These are phyloP conservation scores for Raddia distichophylla DNA, from an alignment of 176 grass and related monocot species.

Conservation along the genomic window DNA sequence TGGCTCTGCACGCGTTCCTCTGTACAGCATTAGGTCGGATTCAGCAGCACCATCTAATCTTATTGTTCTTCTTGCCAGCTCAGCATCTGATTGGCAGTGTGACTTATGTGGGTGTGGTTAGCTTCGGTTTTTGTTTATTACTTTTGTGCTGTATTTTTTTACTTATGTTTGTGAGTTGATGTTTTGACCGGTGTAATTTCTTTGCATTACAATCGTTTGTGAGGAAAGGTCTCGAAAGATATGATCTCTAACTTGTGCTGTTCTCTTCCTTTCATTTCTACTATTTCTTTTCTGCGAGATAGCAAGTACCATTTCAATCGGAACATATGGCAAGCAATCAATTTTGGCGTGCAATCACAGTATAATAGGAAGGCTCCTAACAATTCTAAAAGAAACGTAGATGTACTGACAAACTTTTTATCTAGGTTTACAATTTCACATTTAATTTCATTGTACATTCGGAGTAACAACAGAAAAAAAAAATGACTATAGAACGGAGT, in stretches of 20 bases:
- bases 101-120: slow-evolving; percentile 10
- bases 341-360: too few species aligned
- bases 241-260: background rate
- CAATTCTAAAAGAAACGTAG: too few species aligned
- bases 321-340: too few species aligned
- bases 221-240: background rate
- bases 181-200: background rate
- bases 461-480: too few species aligned
- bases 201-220: background rate
- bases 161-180: background rate
- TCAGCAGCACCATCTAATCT: slow-evolving; percentile 23
- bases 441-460: too few species aligned
- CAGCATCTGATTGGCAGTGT: slow-evolving; percentile 14
- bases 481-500: too few species aligned
- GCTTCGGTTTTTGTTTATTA: slow-evolving; percentile 16
- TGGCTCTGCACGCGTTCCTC: background rate
- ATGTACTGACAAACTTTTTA: too few species aligned
- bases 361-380: too few species aligned
- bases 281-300: background rate
- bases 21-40: slow-evolving; percentile 46
- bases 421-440: too few species aligned
- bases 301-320: background rate
- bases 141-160: slow-evolving; percentile 12
- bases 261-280: background rate
- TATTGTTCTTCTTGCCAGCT: slow-evolving; percentile 26